Conservation (phyloP, 2,329 filamentous ascomycete species). For the Pyrenochaeta sp. region DNA sequence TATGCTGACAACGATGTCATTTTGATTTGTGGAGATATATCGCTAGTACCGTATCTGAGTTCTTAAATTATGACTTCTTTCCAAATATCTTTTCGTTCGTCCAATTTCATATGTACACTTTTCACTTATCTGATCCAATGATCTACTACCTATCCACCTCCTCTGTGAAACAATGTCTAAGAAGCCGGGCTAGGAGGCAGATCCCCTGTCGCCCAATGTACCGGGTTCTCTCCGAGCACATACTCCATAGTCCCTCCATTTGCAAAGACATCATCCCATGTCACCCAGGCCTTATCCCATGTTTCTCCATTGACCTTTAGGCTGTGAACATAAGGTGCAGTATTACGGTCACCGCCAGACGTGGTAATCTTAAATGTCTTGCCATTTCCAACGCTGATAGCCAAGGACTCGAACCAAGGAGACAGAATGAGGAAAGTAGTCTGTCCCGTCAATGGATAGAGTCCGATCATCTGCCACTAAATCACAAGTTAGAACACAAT, state of each 20-base stretch:
- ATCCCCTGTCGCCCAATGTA: conserved; percentile 67
- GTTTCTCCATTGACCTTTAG: conserved; percentile 69
- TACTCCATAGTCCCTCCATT: conserved; percentile 68
- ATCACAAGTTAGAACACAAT: conserved; percentile 7
- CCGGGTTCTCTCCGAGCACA: conserved; percentile 63
- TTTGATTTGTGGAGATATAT: too few relatives aligned
- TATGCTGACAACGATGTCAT: too few relatives aligned
- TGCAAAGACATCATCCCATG: conserved; percentile 72
- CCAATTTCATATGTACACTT: background rate
- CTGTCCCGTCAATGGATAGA: conserved; percentile 66
- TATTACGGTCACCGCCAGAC: conserved; percentile 59
- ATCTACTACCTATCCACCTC: background rate
- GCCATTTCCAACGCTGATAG: conserved; percentile 64
- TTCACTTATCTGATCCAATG: background rate
- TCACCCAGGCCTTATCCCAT: conserved; percentile 72
- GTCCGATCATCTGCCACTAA: conserved; percentile 46
- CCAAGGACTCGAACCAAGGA: conserved; percentile 58
- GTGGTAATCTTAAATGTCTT: conserved; percentile 65
- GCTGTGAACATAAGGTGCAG: conserved; percentile 68
- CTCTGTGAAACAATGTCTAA: background rate
- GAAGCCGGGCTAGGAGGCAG: conserved; percentile 68
- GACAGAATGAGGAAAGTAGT: conserved; percentile 70
- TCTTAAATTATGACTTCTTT: background rate
- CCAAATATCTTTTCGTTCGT: background rate
- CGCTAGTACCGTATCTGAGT: too few relatives aligned